These are phyloP conservation scores for Eucalyptus caleyi DNA, from an alignment of 345 rosid species.

Conservation along the genomic window DNA sequence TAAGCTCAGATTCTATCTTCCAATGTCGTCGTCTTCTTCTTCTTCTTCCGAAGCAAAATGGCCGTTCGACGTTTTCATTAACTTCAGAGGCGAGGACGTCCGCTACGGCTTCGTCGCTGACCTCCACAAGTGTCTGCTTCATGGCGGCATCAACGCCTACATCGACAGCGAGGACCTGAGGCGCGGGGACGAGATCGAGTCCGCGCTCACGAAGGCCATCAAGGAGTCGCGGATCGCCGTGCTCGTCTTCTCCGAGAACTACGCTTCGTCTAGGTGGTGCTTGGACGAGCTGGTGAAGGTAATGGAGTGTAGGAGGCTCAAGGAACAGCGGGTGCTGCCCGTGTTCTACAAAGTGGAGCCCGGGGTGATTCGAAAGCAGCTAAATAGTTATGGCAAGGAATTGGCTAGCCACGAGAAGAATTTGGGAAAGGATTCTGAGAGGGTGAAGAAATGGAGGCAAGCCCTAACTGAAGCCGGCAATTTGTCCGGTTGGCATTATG, in stretches of 20 bases:
- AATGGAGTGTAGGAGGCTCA: too few relatives aligned
- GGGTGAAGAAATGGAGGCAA: neutral
- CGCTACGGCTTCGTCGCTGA: neutral
- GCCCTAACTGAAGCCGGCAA: neutral
- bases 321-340: rapidly evolving
- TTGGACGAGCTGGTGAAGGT: too few relatives aligned
- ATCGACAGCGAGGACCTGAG: neutral
- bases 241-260: neutral
- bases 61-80: neutral
- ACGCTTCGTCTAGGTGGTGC: neutral
- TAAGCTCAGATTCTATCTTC: too few relatives aligned
- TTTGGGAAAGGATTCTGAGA: neutral
- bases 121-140: neutral
- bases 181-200: neutral
- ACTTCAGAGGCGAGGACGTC: neutral
- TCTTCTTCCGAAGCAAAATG: neutral
- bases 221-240: neutral
- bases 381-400: neutral
- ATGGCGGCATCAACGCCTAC: neutral
- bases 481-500: neutral
- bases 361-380: neutral
- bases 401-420: neutral
- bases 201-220: rapidly evolving
- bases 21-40: too few relatives aligned
- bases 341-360: too few relatives aligned